These are phyloP conservation scores for Rhynchospora pubera DNA, from an alignment of 176 grass and related monocot genomes.

Conservation along the genomic window DNA sequence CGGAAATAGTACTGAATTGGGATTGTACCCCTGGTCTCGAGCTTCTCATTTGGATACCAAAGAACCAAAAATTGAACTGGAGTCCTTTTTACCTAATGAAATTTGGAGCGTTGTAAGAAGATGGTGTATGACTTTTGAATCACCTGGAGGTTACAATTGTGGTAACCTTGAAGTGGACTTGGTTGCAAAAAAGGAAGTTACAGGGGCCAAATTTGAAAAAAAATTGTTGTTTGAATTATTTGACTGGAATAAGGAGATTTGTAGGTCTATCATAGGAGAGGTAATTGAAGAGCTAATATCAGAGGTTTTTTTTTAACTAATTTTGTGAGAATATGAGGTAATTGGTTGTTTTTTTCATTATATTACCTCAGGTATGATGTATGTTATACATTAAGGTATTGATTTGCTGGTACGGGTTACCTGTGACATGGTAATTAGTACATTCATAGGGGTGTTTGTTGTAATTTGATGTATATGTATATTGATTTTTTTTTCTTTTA, in stretches of 20 bases:
- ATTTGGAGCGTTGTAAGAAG: constrained; percentile 60
- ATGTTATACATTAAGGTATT: constrained; percentile 18
- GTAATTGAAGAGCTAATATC: constrained; percentile 51
- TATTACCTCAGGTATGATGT: constrained; percentile 24
- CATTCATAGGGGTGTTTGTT: constrained; percentile 27
- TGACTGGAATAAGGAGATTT: constrained; percentile 42
- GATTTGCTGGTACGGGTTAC: constrained; percentile 25
- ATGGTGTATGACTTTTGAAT: constrained; percentile 53
- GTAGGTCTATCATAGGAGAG: constrained; percentile 46
- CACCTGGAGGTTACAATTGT: constrained; percentile 25
- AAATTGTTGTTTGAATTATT: constrained; percentile 40
- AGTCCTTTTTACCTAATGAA: constrained; percentile 33
- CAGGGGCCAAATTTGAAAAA: constrained; percentile 20
- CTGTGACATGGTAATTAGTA: constrained; percentile 39
- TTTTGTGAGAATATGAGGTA: constrained; percentile 40
- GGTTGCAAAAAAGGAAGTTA: constrained; percentile 63
- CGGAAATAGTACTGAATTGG: constrained; percentile 30
- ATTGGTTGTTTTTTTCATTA: constrained; percentile 37
- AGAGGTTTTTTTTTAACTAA: constrained; percentile 36
- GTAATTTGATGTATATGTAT: constrained; percentile 23
- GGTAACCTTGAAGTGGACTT: constrained; percentile 46
- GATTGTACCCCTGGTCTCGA: constrained; percentile 46
- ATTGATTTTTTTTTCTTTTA: constrained; percentile 3
- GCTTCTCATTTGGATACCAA: constrained; percentile 4
- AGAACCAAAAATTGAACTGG: constrained; percentile 17